Base-by-base conservation (phyloP, 2,329 filamentous ascomycete species). In the Lecanicillium sp. region DNA sequence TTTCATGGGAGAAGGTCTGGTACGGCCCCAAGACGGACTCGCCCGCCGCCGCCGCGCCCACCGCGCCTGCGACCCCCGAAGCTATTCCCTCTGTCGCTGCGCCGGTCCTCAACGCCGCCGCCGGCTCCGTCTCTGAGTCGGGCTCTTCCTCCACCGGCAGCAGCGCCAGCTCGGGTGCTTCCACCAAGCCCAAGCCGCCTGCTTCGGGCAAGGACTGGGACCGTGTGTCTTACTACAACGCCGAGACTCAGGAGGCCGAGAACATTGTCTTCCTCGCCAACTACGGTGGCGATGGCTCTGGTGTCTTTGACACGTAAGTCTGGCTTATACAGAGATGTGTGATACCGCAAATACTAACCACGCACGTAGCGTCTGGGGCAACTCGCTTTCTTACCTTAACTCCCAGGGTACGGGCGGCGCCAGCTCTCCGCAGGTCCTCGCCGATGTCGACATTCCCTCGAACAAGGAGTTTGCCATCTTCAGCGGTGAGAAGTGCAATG, bases 1-100 rank as follows among this genome's bases (percentile, higher is more conserved):
- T 75, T 21, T 74, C 75, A 8, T 85, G 80, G 81, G 61, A 66
- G 47, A 84, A 84, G 64, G 65, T 72, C 53, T 83, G 70, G 46
- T 67, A 65, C 50, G 75, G 72, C 36, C 62, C 64, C n/a, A 49
- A 54, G 9, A 51, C 55, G 0, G 29, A 35, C 10, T 17, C 44
- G 14, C 40, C 53, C 11, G 52, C 50, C n/a, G 49, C 49, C 24
- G 48, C 55, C 20, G 48, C 57, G 38, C 40, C 51, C n/a, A 15
- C 48, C 51, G 44, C 19, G 42, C 17, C 24, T 26, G 42, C 46
- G 19, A 45, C 38, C 7, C 32, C 50, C 37, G 32, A 44, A 40
- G 35, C 45, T n/a, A n/a, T n/a, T n/a, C n/a, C n/a, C n/a, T n/a
- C n/a, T n/a, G n/a, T n/a, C n/a, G 32, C 32, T n/a, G 32, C 47